A percentile compares a stretch with the other conserved stretches of the same genome.
Evolutionary conservation across 371 early-diverging fungal species (phyloP).

Genomic region (Cokeromyces recurvatus): DNA sequence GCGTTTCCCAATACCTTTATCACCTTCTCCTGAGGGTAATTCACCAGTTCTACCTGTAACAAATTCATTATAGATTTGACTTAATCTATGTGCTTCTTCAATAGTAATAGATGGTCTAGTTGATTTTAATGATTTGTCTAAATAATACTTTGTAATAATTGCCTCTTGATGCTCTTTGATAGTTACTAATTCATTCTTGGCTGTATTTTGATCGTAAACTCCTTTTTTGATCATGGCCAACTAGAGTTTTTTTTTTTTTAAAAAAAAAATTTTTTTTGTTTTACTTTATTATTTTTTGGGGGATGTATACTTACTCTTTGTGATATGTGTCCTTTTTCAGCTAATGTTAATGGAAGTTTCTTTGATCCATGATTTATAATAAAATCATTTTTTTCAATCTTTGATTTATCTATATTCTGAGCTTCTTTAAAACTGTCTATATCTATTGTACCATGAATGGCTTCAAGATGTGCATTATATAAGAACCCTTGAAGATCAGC

Average conservation of each 20-base stretch:
- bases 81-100: slow-evolving; percentile 54
- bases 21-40: slow-evolving; percentile 62
- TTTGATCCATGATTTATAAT: slow-evolving; percentile 25
- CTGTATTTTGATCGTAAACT: no score
- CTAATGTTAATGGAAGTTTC: slow-evolving; percentile 48
- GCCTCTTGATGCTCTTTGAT: slow-evolving; percentile 20
- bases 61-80: slow-evolving; percentile 63
- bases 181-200: not conserved
- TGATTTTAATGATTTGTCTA: slow-evolving; percentile 54
- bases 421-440: slow-evolving; percentile 41
- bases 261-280: not conserved
- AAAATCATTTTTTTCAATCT: slow-evolving; percentile 27
- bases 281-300: no score
- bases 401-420: slow-evolving; percentile 25
- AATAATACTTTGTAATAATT: slow-evolving; percentile 45
- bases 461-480: slow-evolving; percentile 88
- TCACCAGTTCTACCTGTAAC: slow-evolving; percentile 66
- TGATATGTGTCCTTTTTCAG: slow-evolving; percentile 59
- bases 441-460: slow-evolving; percentile 73
- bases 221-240: slow-evolving; percentile 55
- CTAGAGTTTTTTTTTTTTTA: slow-evolving; percentile 17
- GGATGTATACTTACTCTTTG: slow-evolving; percentile 52
- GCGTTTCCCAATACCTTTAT: slow-evolving; percentile 62
- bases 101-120: slow-evolving; percentile 65
- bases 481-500: slow-evolving; percentile 94